phyloP scores from a whole-genome alignment of 495 filamentous ascomycete species.

The Chaetomium tenue region DNA sequence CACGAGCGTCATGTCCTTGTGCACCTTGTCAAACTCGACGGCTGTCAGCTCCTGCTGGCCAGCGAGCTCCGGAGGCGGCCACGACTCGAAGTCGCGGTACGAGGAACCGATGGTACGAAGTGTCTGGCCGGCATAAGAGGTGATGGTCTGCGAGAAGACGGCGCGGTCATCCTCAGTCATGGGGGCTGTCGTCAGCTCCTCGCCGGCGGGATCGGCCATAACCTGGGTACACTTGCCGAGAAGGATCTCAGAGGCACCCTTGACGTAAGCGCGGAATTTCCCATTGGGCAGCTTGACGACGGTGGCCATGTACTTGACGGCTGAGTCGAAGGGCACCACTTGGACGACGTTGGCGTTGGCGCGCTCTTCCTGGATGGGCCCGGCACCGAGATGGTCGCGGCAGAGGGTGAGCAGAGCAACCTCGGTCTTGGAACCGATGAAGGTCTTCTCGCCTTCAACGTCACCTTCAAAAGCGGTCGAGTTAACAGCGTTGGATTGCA shows the following conservation, averaged over 20 bases:
- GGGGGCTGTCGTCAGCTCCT: conserved; percentile 52
- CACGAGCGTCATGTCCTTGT: conserved; percentile 70
- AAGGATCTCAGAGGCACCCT: conserved; percentile 85
- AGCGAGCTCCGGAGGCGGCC: conserved; percentile 78
- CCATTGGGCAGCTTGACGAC: conserved; percentile 64
- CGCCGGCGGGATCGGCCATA: conserved; percentile 60
- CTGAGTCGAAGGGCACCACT: conserved; percentile 81
- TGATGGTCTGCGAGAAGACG: conserved; percentile 63
- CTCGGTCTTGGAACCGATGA: conserved; percentile 88
- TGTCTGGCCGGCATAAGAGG: conserved; percentile 75
- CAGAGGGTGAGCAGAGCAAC: conserved; percentile 76
- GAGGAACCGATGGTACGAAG: conserved; percentile 83
- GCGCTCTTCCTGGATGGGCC: conserved; percentile 64
- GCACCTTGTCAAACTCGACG: conserved; percentile 68
- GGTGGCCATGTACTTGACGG: conserved; percentile 83
- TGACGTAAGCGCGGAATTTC: conserved; percentile 70
- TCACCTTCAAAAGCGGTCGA: conserved; percentile 89
- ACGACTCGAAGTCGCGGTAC: conserved; percentile 85
- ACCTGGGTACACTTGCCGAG: conserved; percentile 67
- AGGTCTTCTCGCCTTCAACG: conserved; percentile 67
- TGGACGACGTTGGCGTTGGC: conserved; percentile 69
- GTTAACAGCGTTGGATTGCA: conserved; percentile 76
- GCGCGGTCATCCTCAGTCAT: conserved; percentile 58
- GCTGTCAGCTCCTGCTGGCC: conserved; percentile 64
- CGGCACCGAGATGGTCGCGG: conserved; percentile 70